Percentiles rank a stretch among this genome's conserved stretches.
Conservation (phyloP, 2,329 filamentous ascomycete species). For the Lachnellula occidentalis region DNA sequence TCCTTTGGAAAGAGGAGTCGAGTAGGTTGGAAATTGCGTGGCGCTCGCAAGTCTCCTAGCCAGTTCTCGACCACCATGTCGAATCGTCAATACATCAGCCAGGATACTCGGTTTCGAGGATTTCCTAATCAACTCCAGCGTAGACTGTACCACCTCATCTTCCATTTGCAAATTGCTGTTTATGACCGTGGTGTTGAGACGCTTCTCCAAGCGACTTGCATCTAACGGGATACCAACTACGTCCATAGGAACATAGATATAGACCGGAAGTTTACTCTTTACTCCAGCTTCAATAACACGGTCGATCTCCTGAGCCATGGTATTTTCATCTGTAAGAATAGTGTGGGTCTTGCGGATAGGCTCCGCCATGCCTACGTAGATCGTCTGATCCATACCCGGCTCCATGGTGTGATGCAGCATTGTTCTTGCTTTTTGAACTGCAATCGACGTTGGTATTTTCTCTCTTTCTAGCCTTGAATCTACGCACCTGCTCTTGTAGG, state of each 20-base stretch:
- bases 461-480: not conserved
- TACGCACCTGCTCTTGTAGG: conserved; percentile 17
- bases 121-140: conserved; percentile 39
- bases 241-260: conserved; percentile 50
- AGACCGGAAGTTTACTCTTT: conserved; percentile 49
- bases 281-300: conserved; percentile 44
- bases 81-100: conserved; percentile 43
- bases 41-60: conserved; percentile 36
- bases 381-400: conserved; percentile 51
- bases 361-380: conserved; percentile 44
- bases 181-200: conserved; percentile 21
- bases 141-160: conserved; percentile 29
- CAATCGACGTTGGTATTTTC: not conserved
- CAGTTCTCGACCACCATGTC: conserved; percentile 18
- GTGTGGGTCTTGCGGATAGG: conserved; percentile 30
- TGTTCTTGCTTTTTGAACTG: conserved; percentile 38
- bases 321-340: conserved; percentile 53
- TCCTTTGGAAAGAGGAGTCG: conserved; percentile 44
- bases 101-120: conserved; percentile 45
- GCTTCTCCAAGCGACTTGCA: conserved; percentile 28
- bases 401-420: conserved; percentile 50
- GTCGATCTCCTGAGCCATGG: conserved; percentile 48
- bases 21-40: conserved; percentile 44
- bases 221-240: conserved; percentile 38
- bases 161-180: conserved; percentile 19